Conservation (phyloP, 306 rosid species). For the Quercus berberidifolia region DNA sequence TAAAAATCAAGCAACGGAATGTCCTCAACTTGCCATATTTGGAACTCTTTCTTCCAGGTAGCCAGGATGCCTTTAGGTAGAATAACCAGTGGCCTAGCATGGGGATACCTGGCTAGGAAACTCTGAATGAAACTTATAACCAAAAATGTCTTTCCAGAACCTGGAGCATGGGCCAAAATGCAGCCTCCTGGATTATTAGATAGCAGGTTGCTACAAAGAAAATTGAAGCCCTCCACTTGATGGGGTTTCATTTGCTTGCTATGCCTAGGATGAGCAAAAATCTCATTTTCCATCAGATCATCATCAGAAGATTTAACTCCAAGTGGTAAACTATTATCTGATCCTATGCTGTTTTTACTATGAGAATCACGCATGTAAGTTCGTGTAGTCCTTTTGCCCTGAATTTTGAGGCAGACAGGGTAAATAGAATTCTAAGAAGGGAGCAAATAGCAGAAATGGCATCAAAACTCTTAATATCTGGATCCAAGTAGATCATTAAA, state of each 20-base stretch:
- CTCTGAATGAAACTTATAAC: slow-evolving; percentile 96
- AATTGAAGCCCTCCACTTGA: slow-evolving; percentile 90
- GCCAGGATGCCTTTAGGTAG: slow-evolving; percentile 93
- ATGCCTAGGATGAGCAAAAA: slow-evolving; percentile 83
- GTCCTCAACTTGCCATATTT: slow-evolving; percentile 89
- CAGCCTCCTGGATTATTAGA: slow-evolving; percentile 87
- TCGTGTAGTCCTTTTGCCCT: slow-evolving; percentile 72
- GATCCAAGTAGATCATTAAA: no score
- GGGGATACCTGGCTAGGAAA: slow-evolving; percentile 79
- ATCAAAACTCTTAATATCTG: neutral
- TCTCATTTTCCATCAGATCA: slow-evolving; percentile 39
- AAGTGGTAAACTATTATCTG: slow-evolving; percentile 16
- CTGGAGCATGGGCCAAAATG: slow-evolving; percentile 96
- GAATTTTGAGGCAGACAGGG: slow-evolving; percentile 14
- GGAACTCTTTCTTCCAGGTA: slow-evolving; percentile 88
- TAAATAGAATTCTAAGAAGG: neutral
- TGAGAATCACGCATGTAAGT: slow-evolving; percentile 70
- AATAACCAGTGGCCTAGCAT: slow-evolving; percentile 82
- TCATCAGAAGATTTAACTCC: slow-evolving; percentile 54
- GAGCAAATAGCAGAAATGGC: neutral
- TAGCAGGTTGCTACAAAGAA: slow-evolving; percentile 75
- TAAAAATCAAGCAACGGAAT: slow-evolving; percentile 72
- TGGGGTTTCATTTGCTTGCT: slow-evolving; percentile 86
- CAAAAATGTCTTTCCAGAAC: slow-evolving; percentile 97
- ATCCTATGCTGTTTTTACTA: slow-evolving; percentile 37